These are phyloP conservation scores for Tricholoma saponaceum DNA, from an alignment of 768 basidiomycete species.

Conservation along the genomic window DNA sequence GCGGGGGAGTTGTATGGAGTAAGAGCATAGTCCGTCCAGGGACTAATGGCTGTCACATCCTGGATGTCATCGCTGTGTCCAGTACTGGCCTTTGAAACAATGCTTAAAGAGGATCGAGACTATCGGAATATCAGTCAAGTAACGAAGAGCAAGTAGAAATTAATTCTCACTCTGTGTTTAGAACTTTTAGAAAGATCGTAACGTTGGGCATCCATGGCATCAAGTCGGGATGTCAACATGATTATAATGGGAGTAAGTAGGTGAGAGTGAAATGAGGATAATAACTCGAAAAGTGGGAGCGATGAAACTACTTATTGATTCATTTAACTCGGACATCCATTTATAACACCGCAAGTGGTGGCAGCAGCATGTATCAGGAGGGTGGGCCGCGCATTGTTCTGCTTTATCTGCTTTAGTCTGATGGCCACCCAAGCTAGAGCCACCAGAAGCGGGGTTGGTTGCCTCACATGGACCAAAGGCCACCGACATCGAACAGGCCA, in stretches of 20 bases:
- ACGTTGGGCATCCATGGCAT: constrained; percentile 26
- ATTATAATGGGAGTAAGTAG: constrained; percentile 4
- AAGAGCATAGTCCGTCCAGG: not conserved
- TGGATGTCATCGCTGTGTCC: not conserved
- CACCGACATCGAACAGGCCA: not conserved
- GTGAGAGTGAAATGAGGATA: not conserved
- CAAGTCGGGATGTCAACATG: constrained; percentile 2
- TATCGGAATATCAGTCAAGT: not conserved
- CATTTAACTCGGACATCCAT: not conserved
- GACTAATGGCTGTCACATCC: not conserved
- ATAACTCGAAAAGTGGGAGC: constrained; percentile 1
- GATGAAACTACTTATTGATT: constrained; percentile 4
- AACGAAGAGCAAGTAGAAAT: not conserved
- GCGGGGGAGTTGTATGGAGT: not conserved
- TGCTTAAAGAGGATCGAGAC: constrained; percentile 1
- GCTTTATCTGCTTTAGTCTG: constrained; percentile 3
- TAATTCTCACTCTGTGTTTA: constrained; percentile 11
- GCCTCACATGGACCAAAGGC: not conserved
- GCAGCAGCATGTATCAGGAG: constrained; percentile 2
- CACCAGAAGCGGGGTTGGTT: not conserved
- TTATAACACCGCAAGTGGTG: constrained; percentile 10
- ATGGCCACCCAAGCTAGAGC: not conserved
- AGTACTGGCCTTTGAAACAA: not conserved
- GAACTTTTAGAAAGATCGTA: constrained; percentile 21
- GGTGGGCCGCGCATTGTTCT: constrained; percentile 8